Conservation (phyloP, 2,329 filamentous ascomycete species). For the Curvularia sp. region DNA sequence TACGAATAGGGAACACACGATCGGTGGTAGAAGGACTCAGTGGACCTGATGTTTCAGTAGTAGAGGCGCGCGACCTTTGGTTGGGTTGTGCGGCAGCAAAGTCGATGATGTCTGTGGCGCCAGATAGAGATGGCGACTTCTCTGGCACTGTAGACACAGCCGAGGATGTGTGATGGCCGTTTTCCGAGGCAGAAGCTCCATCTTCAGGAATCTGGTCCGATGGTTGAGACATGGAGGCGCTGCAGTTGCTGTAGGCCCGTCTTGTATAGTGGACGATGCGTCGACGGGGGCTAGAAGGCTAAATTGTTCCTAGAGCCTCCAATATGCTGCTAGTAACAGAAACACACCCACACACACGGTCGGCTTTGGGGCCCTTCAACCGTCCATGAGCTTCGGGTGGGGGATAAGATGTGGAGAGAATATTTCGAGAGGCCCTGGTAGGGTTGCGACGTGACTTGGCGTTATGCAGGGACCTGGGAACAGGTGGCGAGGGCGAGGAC, state of each 20-base stretch:
- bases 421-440: slow-evolving; percentile 2
- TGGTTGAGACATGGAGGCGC: slow-evolving; percentile 41
- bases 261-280: slow-evolving; percentile 7
- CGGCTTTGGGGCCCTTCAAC: slow-evolving; percentile 21
- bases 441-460: slow-evolving; percentile 23
- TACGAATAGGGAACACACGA: slow-evolving; percentile 81
- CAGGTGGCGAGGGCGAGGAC: slow-evolving; percentile 20
- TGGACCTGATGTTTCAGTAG: slow-evolving; percentile 29
- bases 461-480: slow-evolving; percentile 33
- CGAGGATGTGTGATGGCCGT: slow-evolving; percentile 14
- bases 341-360: slow-evolving; percentile 21
- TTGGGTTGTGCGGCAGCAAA: slow-evolving; percentile 18
- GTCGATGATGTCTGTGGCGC: slow-evolving; percentile 11
- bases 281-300: not conserved
- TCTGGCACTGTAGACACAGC: slow-evolving; percentile 27
- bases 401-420: slow-evolving; percentile 11
- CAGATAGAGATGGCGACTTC: slow-evolving; percentile 16
- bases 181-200: slow-evolving; percentile 17
- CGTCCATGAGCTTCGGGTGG: slow-evolving; percentile 29
- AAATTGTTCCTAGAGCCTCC: slow-evolving; percentile 1
- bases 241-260: slow-evolving; percentile 6
- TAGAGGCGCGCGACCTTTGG: slow-evolving; percentile 24
- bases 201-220: slow-evolving; percentile 21
- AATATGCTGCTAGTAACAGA: slow-evolving; percentile 9
- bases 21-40: slow-evolving; percentile 59